Base-by-base conservation (phyloP, 306 rosid species). In the Heteromeles arbutifolia region DNA sequence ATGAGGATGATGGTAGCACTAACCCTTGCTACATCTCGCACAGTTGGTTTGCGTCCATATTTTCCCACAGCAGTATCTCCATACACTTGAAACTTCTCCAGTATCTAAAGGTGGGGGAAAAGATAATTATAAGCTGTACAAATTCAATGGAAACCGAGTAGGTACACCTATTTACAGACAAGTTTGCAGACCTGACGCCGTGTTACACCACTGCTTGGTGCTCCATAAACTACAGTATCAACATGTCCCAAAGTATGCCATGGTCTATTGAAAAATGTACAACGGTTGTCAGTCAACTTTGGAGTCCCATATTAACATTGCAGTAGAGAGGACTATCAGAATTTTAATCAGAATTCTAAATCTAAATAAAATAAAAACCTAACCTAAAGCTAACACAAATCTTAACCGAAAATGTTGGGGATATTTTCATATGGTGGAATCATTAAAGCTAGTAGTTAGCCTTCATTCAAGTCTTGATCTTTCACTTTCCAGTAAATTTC, bases 21-120 rank as follows among this genome's bases (percentile, higher is more conserved):
- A 74, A 95, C 97, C 98, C 87, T 95, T 79, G 85, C 86, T 67
- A 95, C 85, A 37, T 95, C 97, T 72, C 98, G 90, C 45, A 95
- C 80, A 41, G 79, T 80, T 72, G 99, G 99, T 68, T 83, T 83
- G 19, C 32, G 82, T 66, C 99, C 97, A 83, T 95, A 87, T 84
- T 66, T 80, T 72, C 82, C 81, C 88, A 95, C 73, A 71, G 89
- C 90, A 8, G 99, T 81, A 67, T 95, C 97, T 77, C 97, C 99
- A 67, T 95, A 95, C 15, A 73, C 90, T 89, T 90, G 89, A 83
- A 90, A 95, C 78, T 92, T 86, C 80, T 88, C 91, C 18, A 95
- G 84, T 78, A 95, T 79, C 99, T 95, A 48, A 50, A 78, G 25
- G 68, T 31, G 67, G 59, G 12, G 14, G 58, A 74, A 26, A 37